Evolutionary conservation across 2,329 filamentous ascomycete genomes (phyloP), one percentile per base, ranked within the genome.

Genomic region (Botrytis aclada): DNA sequence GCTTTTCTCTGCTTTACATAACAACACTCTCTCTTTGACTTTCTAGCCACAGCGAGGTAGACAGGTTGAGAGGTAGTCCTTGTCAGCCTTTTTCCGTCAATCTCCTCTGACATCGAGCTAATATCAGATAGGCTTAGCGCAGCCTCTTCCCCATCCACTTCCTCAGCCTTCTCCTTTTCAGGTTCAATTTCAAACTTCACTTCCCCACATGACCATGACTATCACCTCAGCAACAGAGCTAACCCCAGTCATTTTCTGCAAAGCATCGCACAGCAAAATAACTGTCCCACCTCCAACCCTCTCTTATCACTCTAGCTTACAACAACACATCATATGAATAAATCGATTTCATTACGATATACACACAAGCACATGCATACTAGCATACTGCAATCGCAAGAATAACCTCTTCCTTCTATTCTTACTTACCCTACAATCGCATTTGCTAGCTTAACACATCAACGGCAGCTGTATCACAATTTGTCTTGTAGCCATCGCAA

Each of bases 141-240:
- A 29, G 63, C 63, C 45, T 69, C 18, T 22, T 16, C 45, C 32
- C 12, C 22, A 39, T 16, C 65, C 45, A 18, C 20, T n/a, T 16
- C 64, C 51, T 69, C 66, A 60, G 39, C 65, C 65, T 60, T 43
- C 37, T 18, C 7, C 16, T 41, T 18, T 37, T 7, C 63, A 10
- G 22, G 12, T 29, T 29, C 61, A 8, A 18, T 29, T 18, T 56
- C 51, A 18, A 8, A 56, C 51, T 56, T 61, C 58, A 61, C 58
- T 60, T 60, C 43, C 45, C 45, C 64, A 51, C 64, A 54, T 66
- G 45, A 66, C 45, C 14, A 51, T 63, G 7, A 63, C 14, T 32
- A 47, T 69, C 65, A 58, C 65, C 65, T 69, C 56, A 56, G 65
- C 65, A 69, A 69, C 65, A 54, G 10, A 56, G 34, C 47, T 54